Percentiles rank a stretch among this genome's conserved stretches.
Evolutionary conservation across 2,329 filamentous ascomycete species (phyloP).

Genomic region (Purpureocillium takamizusanense): DNA sequence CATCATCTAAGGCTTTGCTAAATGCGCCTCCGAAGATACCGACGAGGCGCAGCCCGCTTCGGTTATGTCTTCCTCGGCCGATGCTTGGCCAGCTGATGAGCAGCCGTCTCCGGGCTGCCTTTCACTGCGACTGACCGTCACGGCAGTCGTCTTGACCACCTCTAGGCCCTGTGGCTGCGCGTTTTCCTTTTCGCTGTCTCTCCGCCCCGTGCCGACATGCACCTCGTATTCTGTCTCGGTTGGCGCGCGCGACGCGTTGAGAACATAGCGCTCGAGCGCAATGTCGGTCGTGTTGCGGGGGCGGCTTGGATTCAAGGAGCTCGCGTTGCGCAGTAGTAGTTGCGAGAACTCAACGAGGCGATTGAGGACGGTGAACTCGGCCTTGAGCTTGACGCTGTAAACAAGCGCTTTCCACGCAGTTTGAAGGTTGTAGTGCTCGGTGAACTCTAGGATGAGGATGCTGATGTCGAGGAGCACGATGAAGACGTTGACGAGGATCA

Average conservation of each 20-base stretch:
- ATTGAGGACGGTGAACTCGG: constrained; percentile 26
- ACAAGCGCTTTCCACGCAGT: constrained; percentile 23
- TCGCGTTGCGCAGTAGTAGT: constrained; percentile 3
- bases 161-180: not conserved
- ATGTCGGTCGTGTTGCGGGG: constrained; percentile 1
- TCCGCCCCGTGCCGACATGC: not conserved
- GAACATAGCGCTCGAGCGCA: constrained; percentile 1
- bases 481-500: constrained; percentile 29
- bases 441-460: constrained; percentile 21
- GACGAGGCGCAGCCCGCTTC: constrained; percentile 2
- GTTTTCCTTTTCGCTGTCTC: not conserved
- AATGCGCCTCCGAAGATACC: not conserved
- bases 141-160: constrained; percentile 3
- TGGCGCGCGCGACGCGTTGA: not conserved
- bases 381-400: constrained; percentile 27
- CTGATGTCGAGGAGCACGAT: constrained; percentile 34
- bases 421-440: constrained; percentile 20
- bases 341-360: constrained; percentile 24
- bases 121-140: constrained; percentile 1
- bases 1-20: not conserved
- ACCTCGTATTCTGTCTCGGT: constrained; percentile 2
- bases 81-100: not conserved
- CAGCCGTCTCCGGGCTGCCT: not conserved
- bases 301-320: not conserved
- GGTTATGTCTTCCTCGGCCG: not conserved